A percentile compares a stretch with the other conserved stretches of the same genome.
phyloP scores from a whole-genome alignment of 768 basidiomycete genomes.

The Naganishia antarctica region DNA sequence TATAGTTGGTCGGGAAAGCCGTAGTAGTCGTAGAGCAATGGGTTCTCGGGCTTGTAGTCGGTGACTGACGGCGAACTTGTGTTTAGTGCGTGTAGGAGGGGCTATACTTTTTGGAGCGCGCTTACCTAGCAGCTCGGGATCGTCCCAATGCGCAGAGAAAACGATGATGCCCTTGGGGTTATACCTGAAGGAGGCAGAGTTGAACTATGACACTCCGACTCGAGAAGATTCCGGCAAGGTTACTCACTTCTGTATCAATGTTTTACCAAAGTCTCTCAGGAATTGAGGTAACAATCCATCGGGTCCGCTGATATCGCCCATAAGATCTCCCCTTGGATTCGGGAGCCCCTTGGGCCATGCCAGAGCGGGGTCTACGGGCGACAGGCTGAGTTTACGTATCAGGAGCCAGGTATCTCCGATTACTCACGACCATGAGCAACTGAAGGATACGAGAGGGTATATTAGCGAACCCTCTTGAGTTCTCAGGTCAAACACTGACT shows the following conservation, averaged over 20 bases:
- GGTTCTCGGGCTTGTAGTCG: conserved; percentile 72
- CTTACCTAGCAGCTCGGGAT: conserved; percentile 58
- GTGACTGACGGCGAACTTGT: conserved; percentile 53
- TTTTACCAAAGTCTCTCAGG: conserved; percentile 14
- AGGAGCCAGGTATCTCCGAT: not conserved
- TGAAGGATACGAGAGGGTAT: not conserved
- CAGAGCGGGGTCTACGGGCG: conserved; percentile 2
- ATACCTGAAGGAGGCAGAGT: conserved; percentile 56
- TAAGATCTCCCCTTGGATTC: not conserved
- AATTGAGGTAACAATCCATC: conserved; percentile 13
- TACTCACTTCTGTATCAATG: conserved; percentile 13
- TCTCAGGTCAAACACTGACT: not conserved
- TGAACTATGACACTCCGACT: not conserved
- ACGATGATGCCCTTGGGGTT: conserved; percentile 72
- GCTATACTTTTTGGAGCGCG: not conserved
- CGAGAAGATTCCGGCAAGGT: not conserved
- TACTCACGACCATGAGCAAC: conserved; percentile 16
- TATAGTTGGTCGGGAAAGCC: conserved; percentile 60
- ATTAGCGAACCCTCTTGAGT: not conserved
- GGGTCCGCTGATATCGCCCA: conserved; percentile 23
- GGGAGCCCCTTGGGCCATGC: not conserved
- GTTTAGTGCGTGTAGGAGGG: conserved; percentile 36
- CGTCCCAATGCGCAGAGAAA: conserved; percentile 77
- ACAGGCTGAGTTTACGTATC: not conserved
- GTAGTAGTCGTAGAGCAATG: conserved; percentile 69